Evolutionary conservation across 805 yeast species (phyloP).

Genomic region (Suhomyces emberorum): DNA sequence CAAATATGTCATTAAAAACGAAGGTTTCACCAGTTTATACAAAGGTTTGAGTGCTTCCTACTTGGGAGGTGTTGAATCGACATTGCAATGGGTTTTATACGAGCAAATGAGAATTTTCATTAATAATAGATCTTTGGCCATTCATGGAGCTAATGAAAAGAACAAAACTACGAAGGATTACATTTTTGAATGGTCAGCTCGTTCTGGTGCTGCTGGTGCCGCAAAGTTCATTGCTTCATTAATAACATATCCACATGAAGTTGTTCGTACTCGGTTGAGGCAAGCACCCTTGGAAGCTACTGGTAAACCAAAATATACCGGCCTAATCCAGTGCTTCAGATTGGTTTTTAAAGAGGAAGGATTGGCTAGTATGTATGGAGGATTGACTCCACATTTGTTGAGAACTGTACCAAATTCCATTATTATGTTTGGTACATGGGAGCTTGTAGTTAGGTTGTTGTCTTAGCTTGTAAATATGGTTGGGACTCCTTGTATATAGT

Average conservation of each 20-base stretch:
- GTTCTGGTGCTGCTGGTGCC: constrained; percentile 96
- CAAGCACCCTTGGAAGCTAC: constrained; percentile 79
- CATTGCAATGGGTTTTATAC: constrained; percentile 93
- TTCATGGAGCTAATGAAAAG: constrained; percentile 27
- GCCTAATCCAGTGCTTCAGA: constrained; percentile 82
- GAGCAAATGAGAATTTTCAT: constrained; percentile 88
- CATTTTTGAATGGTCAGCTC: constrained; percentile 85
- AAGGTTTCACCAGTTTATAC: constrained; percentile 79
- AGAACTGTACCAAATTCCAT: constrained; percentile 97
- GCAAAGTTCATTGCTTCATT: constrained; percentile 93
- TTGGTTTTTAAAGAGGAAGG: constrained; percentile 92
- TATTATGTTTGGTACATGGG: constrained; percentile 99
- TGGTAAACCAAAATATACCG: constrained; percentile 84
- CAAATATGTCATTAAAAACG: constrained; percentile 61
- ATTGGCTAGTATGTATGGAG: constrained; percentile 89
- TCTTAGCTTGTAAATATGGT: constrained; percentile 10
- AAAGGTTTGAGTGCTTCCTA: constrained; percentile 93
- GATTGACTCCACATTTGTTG: constrained; percentile 92
- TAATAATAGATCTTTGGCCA: constrained; percentile 42
- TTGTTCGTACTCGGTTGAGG: constrained; percentile 89
- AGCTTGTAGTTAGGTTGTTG: constrained; percentile 49
- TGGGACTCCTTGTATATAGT: constrained; percentile 8
- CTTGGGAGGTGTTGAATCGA: constrained; percentile 87
- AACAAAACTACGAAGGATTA: constrained; percentile 51
- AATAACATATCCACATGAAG: constrained; percentile 96